Evolutionary conservation across 208 protist genomes (phyloP).

Genomic region (Leishmania martiniquensis): DNA sequence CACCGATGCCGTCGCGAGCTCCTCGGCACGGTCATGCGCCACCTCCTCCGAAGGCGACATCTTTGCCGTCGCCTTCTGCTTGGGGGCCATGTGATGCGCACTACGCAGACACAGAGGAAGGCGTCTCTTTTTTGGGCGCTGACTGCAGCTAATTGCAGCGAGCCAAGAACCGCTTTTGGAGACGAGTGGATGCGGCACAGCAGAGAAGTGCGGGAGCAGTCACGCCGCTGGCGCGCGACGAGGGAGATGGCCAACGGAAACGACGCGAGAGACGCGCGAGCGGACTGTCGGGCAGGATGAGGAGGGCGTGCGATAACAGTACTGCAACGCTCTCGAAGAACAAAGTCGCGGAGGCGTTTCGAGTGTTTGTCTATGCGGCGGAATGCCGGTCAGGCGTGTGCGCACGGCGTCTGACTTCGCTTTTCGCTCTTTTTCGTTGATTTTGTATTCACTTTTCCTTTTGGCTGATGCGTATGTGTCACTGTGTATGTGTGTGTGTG

Average conservation of each 20-base stretch:
- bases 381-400: background rate
- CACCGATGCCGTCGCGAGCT: background rate
- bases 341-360: background rate
- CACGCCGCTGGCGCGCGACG: background rate
- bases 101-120: background rate
- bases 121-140: too few species aligned
- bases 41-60: slow-evolving; percentile 8
- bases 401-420: background rate
- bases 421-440: background rate
- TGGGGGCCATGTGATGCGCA: slow-evolving; percentile 58
- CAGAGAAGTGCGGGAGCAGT: background rate
- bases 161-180: too few species aligned
- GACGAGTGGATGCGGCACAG: background rate
- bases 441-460: too few species aligned
- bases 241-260: background rate
- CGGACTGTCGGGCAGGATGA: background rate
- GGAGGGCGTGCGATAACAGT: background rate
- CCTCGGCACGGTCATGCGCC: background rate
- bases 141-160: too few species aligned
- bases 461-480: too few species aligned
- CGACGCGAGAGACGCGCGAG: background rate
- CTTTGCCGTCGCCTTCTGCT: slow-evolving; percentile 47
- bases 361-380: background rate
- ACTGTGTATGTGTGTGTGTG: slow-evolving; percentile 1
- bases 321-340: background rate